Conservation (phyloP, 2,329 filamentous ascomycete species). For the Xylariomycetidae sp. region DNA sequence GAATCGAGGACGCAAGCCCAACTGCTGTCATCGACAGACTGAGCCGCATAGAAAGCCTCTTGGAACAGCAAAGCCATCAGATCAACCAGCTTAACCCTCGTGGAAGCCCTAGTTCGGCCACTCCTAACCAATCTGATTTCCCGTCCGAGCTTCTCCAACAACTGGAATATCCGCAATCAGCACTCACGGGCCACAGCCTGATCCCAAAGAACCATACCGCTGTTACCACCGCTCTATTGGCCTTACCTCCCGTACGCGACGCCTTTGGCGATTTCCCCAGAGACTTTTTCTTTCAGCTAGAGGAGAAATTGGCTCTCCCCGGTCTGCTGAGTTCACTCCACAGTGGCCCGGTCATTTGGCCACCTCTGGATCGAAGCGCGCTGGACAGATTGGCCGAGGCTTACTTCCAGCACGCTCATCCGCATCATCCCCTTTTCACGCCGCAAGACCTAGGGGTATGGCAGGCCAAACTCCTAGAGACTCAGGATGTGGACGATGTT, state of each 20-base stretch:
- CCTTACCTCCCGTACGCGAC: conserved; percentile 27
- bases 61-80: conserved; percentile 27
- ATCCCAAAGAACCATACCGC: conserved; percentile 30
- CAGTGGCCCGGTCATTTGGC: conserved; percentile 19
- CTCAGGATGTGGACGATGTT: conserved; percentile 19
- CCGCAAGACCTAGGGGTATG: conserved; percentile 21
- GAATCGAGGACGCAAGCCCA: conserved; percentile 28
- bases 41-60: conserved; percentile 30
- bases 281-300: conserved; percentile 29
- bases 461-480: conserved; percentile 21
- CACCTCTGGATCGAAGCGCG: conserved; percentile 19
- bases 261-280: conserved; percentile 26
- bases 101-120: conserved; percentile 18
- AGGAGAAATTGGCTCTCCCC: conserved; percentile 27
- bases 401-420: conserved; percentile 31
- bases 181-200: conserved; percentile 27
- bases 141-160: conserved; percentile 15
- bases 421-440: conserved; percentile 30
- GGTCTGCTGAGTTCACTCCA: conserved; percentile 22
- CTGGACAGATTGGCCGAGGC: conserved; percentile 22
- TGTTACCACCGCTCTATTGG: conserved; percentile 27
- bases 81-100: conserved; percentile 20
- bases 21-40: conserved; percentile 31
- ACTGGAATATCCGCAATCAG: conserved; percentile 15
- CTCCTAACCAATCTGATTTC: conserved; percentile 19